Evolutionary conservation across 805 yeast genomes (phyloP), one percentile per base, ranked within the genome.

Genomic region (Pachysolen tannophilus): DNA sequence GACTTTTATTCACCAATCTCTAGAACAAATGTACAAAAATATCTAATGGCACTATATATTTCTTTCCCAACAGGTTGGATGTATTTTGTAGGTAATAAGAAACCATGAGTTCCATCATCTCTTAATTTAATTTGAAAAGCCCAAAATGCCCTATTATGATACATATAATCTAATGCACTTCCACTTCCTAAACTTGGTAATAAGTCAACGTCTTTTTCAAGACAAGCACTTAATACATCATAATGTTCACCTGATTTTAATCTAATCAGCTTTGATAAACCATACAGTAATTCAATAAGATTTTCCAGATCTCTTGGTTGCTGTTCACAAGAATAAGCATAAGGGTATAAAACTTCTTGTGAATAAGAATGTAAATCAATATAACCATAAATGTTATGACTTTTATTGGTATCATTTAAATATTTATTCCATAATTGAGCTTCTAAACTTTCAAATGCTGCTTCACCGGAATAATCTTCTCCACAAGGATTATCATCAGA

Each of bases 321-420:
- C 21, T 75, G 74, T 20, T 67, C 70, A 55, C 95, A 85, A 2
- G 88, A 75, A 50, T 69, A 85, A 0, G 92, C 90, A 50, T 82
- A 85, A 1, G 95, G 95, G 51, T 78, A 82, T 19, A 85, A 60
- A 20, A 86, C 71, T 45, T 84, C 90, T 53, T 85, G 90, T 1
- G 94, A 74, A 53, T 86, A 86, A 2, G 94, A 82, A 51, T 84
- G 94, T 45, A 84, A 67, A 54, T 87, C 95, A 27, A 86, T 60
- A 52, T 75, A 86, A 1, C 94, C 95, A 52, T 73, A 72, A 24
- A 83, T 71, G 26, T 71, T 67, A 49, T 80, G 82, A 41, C 71
- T 65, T 21, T 58, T 56, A 39, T 64, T 68, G 26, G 79, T 73
- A 23, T 51, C 45, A 45, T 67, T 69, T 43, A 75, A 50, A 41